Conservation (phyloP, 371 early-diverging fungal species). For the Mucor racemosus region DNA sequence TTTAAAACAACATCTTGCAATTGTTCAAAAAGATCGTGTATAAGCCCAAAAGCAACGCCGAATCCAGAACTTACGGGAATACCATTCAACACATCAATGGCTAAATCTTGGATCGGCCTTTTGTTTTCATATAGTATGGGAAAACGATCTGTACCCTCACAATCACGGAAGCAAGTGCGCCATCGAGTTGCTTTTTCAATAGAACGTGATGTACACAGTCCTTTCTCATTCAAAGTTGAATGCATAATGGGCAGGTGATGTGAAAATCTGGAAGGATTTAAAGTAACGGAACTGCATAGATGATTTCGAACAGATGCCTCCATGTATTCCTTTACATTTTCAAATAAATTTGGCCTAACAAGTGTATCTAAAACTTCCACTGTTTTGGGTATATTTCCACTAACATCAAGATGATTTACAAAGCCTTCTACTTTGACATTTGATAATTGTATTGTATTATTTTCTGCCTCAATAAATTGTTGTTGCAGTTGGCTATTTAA, state of each 20-base stretch:
- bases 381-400: slow-evolving; percentile 7
- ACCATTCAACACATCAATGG: slow-evolving; percentile 37
- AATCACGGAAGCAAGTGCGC: slow-evolving; percentile 44
- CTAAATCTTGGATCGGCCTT: slow-evolving; percentile 27
- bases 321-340: slow-evolving; percentile 14
- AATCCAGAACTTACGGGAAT: slow-evolving; percentile 30
- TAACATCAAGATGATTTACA: background rate
- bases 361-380: slow-evolving; percentile 25
- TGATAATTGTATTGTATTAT: background rate
- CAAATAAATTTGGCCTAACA: slow-evolving; percentile 24
- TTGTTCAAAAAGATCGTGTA: slow-evolving; percentile 30
- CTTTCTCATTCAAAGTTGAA: slow-evolving; percentile 9
- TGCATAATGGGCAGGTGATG: slow-evolving; percentile 27
- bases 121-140: slow-evolving; percentile 18
- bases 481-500: slow-evolving; percentile 26
- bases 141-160: slow-evolving; percentile 35
- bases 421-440: slow-evolving; percentile 22
- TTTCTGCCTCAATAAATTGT: slow-evolving; percentile 17
- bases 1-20: slow-evolving; percentile 21
- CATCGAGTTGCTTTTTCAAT: slow-evolving; percentile 38
- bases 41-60: slow-evolving; percentile 29
- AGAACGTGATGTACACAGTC: slow-evolving; percentile 21
- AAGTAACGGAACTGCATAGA: slow-evolving; percentile 9
- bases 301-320: slow-evolving; percentile 5
- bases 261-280: slow-evolving; percentile 22